Evolutionary conservation across 192 early-diverging fungal genomes (phyloP), one percentile per base, ranked within the genome.

Genomic region (Coemansia reversa): DNA sequence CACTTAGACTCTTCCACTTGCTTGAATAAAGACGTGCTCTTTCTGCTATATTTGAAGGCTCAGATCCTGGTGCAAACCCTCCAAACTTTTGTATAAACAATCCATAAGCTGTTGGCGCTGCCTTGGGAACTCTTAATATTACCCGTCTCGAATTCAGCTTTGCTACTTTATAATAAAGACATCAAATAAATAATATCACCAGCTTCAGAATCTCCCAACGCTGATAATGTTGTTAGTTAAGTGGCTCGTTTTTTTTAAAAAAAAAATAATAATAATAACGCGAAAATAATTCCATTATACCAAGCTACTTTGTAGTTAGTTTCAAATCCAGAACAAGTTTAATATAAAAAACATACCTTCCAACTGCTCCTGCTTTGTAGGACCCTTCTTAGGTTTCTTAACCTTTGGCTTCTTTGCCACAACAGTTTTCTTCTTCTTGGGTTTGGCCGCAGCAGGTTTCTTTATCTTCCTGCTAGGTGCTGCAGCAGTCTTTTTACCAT

Each of bases 271-370:
- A 32, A 32, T 7, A 7, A 3, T 32, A 3, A n/a, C 30, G 30
- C 30, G 30, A 3, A 39, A 9, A 39, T 39, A 39, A 11, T 39
- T 12, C 12, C 12, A 11, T 11, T 11, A 9, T 39, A 12, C 50
- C 50, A 51, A 5, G 24, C 50, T 25, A 20, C 19, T 25, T 4
- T 25, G 8, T 11, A n/a, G 35, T 11, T 39, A 9, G 35, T 12
- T 39, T 39, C 35, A 39, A 39, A 39, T 39, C 35, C 35, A 39
- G 35, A 39, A 39, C 3, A 58, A 1, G 20, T 12, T 2, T 28
- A 64, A 11, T 28, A 48, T 25, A n/a, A n/a, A n/a, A 30, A 16
- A 47, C 64, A 63, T 76, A 76, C 74, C 59, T 20, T 72, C 75
- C 14, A 50, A 32, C 16, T 55, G 62, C n/a, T 67, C 75, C 65